Evolutionary conservation across 1,284 basidiomycete species (phyloP).

Genomic region (Golubevia pallescens): DNA sequence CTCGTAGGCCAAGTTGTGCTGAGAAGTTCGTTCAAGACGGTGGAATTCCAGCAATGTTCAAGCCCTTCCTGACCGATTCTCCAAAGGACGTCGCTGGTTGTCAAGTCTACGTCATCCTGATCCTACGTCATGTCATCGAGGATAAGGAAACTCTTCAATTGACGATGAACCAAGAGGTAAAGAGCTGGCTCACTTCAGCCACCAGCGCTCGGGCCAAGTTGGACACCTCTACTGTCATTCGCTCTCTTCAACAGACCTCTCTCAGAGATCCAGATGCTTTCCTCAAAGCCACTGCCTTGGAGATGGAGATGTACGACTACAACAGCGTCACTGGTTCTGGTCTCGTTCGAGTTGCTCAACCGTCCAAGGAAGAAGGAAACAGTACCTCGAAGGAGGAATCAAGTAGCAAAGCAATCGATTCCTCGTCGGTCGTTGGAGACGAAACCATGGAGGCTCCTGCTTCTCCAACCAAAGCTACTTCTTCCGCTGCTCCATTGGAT

Average conservation of each 20-base stretch:
- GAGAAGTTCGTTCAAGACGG: slow-evolving; percentile 25
- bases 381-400: neutral
- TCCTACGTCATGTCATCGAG: slow-evolving; percentile 89
- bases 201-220: slow-evolving; percentile 66
- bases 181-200: slow-evolving; percentile 47
- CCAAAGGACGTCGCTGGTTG: slow-evolving; percentile 67
- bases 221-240: slow-evolving; percentile 78
- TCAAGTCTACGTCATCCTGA: slow-evolving; percentile 82
- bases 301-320: slow-evolving; percentile 48
- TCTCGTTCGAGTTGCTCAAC: slow-evolving; percentile 20
- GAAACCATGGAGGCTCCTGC: slow-evolving; percentile 75
- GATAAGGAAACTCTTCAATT: slow-evolving; percentile 73
- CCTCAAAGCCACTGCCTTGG: slow-evolving; percentile 69
- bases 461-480: slow-evolving; percentile 25
- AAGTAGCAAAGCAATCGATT: neutral
- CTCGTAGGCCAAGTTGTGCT: slow-evolving; percentile 32
- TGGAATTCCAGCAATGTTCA: slow-evolving; percentile 40
- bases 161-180: slow-evolving; percentile 81
- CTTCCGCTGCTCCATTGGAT: slow-evolving; percentile 1
- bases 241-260: slow-evolving; percentile 79
- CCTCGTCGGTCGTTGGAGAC: slow-evolving; percentile 29
- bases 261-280: slow-evolving; percentile 82
- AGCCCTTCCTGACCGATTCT: slow-evolving; percentile 35
- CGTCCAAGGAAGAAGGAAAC: neutral
- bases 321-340: slow-evolving; percentile 28